Evolutionary conservation across 129 eudicot genomes (phyloP), one percentile per base, ranked within the genome.

Genomic region (Saussurea involucrata): DNA sequence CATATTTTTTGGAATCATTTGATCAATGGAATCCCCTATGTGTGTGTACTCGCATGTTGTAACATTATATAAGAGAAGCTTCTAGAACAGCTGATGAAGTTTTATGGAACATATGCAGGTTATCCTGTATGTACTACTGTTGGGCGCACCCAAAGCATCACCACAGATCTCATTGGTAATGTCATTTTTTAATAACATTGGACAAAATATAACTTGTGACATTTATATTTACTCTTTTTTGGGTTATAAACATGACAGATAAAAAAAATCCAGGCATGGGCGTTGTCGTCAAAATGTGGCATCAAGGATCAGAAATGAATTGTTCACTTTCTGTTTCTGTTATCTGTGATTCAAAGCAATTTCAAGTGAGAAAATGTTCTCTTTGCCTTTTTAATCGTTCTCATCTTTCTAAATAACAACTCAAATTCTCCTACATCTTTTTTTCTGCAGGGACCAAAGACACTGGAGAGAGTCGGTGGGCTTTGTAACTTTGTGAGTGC

Each of bases 241-340:
- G 82, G 69, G 71, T 64, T 58, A 60, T 60, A 66, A 44, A 73
- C 37, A 66, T 86, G 83, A 77, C 93, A 94, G 98, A 91, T 86
- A 84, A 78, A 76, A 86, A 78, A 77, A 80, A 46, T 81, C 98
- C 98, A 18, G 82, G 75, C 68, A 85, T 4, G 77, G 98, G 98
- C n/a, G 74, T 91, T 36, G 75, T 72, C 8, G 85, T 91, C 72
- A 86, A 82, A 75, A 85, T 89, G 90, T 84, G 90, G 76, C 84
- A 80, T 61, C 74, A 63, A 15, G 86, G 82, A 58, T 75, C 46
- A n/a, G 75, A 57, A 74, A 58, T 12, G 34, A 88, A 90, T 79
- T 93, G 98, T 75, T 93, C 98, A 25, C 86, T 93, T 72, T 75
- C 97, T 21, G 97, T 93, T 31, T 87, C 97, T 73, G 93, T 93